Percentiles rank a stretch among this genome's conserved stretches.
phyloP scores from a whole-genome alignment of 257 asterid species.

The Primulina tabacum region DNA sequence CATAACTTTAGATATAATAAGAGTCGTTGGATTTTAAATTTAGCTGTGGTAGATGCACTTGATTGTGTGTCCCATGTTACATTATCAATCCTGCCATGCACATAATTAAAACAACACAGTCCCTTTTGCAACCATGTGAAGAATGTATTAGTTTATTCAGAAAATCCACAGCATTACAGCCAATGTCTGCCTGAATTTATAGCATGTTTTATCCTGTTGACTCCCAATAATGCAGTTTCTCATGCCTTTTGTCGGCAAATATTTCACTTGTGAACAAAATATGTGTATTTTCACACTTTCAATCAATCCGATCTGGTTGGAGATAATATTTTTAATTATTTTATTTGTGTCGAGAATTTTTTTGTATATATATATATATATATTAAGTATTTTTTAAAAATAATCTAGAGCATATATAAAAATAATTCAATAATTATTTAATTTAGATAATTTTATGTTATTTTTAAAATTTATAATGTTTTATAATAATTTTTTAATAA shows the following conservation, averaged over 20 bases:
- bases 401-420: no score
- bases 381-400: no score
- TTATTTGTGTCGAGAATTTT: no score
- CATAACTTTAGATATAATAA: no score
- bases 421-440: no score
- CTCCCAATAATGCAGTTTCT: not conserved
- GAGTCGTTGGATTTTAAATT: no score
- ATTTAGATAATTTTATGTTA: no score
- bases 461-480: no score
- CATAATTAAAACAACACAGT: not conserved
- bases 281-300: constrained; percentile 14
- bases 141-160: not conserved
- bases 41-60: not conserved
- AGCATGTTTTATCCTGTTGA: constrained; percentile 25
- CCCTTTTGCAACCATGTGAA: constrained; percentile 5
- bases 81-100: not conserved
- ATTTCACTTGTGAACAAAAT: constrained; percentile 16
- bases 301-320: no score
- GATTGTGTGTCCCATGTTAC: not conserved
- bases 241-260: constrained; percentile 30
- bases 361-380: no score
- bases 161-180: constrained; percentile 25
- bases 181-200: constrained; percentile 25
- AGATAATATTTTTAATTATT: no score
- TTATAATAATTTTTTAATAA: no score